A percentile compares a stretch with the other conserved stretches of the same genome.
phyloP scores from a whole-genome alignment of 2,329 filamentous ascomycete species.

The Paecilomyces formosus region DNA sequence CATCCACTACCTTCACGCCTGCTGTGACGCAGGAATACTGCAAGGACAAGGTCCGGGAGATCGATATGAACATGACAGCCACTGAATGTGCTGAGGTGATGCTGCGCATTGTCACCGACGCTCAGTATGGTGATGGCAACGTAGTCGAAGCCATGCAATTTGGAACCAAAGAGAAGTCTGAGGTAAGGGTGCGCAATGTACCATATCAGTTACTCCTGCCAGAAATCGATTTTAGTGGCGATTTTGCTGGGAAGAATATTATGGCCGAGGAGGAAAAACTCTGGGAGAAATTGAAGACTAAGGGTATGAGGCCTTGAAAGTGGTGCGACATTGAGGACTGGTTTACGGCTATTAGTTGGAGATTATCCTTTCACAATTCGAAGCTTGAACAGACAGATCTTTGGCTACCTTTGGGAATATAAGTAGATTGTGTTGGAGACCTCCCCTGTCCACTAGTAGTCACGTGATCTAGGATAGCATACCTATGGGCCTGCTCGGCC shows the following conservation, averaged over 20 bases:
- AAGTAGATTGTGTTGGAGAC: too few relatives aligned
- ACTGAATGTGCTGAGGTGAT: neutral
- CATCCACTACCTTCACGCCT: neutral
- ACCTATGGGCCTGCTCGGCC: too few relatives aligned
- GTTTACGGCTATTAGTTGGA: too few relatives aligned
- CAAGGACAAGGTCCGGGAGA: neutral
- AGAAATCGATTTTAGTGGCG: neutral
- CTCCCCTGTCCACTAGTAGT: too few relatives aligned
- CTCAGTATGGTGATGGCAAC: neutral
- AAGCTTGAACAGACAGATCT: too few relatives aligned
- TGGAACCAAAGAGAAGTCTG: neutral
- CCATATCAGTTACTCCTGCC: neutral
- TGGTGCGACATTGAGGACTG: neutral
- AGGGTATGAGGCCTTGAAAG: neutral
- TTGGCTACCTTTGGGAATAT: too few relatives aligned
- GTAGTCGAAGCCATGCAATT: neutral
- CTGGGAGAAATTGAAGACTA: neutral
- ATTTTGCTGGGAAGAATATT: neutral
- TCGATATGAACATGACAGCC: neutral
- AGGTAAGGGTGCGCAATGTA: neutral
- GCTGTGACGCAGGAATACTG: neutral
- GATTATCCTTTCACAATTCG: too few relatives aligned
- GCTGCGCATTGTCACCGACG: neutral
- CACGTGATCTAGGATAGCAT: too few relatives aligned
- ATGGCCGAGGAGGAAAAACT: neutral